Conservation (phyloP, 352 stramenopile species). For the Blastocystis sp. region DNA sequence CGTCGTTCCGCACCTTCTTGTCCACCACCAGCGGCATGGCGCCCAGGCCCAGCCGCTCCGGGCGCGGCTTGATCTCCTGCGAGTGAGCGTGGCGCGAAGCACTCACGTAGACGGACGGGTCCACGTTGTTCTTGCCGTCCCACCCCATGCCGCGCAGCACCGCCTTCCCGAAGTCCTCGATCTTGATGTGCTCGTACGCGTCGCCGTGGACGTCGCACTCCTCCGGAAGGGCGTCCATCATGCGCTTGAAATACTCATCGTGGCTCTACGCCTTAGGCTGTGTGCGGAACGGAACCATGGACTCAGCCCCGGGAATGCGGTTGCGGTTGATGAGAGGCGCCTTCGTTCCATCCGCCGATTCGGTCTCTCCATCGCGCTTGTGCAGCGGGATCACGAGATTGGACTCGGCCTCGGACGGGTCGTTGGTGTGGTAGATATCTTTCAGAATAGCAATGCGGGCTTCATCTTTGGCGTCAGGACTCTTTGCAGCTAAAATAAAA, state of each 20-base stretch:
- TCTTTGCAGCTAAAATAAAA: neutral
- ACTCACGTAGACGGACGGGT: slow-evolving; percentile 70
- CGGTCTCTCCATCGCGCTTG: neutral
- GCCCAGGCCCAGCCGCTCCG: slow-evolving; percentile 86
- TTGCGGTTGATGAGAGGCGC: slow-evolving; percentile 3
- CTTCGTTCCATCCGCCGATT: neutral
- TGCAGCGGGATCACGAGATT: slow-evolving; percentile 35
- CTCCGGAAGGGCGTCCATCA: slow-evolving; percentile 79
- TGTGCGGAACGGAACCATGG: neutral
- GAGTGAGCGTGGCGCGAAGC: slow-evolving; percentile 70
- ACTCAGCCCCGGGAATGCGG: slow-evolving; percentile 19
- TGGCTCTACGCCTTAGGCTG: slow-evolving; percentile 72
- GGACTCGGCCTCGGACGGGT: neutral
- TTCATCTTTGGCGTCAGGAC: slow-evolving; percentile 17
- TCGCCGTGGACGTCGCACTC: slow-evolving; percentile 79
- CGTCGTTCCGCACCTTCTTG: slow-evolving; percentile 20
- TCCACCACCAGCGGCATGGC: slow-evolving; percentile 77
- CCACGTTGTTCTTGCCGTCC: slow-evolving; percentile 78
- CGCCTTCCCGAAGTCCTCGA: slow-evolving; percentile 89
- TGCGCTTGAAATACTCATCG: slow-evolving; percentile 80
- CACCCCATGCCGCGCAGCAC: slow-evolving; percentile 94
- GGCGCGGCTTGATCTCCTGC: slow-evolving; percentile 77
- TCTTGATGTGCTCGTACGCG: slow-evolving; percentile 81
- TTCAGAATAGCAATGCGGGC: slow-evolving; percentile 28
- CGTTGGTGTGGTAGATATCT: slow-evolving; percentile 19